Percentiles rank a stretch among this genome's conserved stretches.
Evolutionary conservation across 768 basidiomycete genomes (phyloP).

Genomic region (Lactifluus subvellereus): DNA sequence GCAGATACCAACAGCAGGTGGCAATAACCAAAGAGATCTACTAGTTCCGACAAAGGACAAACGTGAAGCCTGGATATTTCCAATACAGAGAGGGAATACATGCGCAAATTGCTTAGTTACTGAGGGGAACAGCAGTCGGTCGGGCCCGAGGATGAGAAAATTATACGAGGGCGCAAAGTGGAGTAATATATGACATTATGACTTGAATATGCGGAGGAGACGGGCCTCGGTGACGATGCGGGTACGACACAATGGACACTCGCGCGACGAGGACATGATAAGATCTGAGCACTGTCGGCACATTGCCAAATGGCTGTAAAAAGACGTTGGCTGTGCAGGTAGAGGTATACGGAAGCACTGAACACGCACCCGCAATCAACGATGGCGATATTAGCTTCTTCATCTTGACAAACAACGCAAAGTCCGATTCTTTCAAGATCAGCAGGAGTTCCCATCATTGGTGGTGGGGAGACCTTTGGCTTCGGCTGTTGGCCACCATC

Average conservation of each 20-base stretch:
- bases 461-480: constrained; percentile 27
- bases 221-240: constrained; percentile 80
- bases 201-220: constrained; percentile 69
- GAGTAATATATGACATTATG: constrained; percentile 27
- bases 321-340: background rate
- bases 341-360: background rate
- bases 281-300: constrained; percentile 74
- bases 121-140: background rate
- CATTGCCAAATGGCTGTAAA: constrained; percentile 68
- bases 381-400: constrained; percentile 88
- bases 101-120: background rate
- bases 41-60: background rate
- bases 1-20: background rate
- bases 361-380: constrained; percentile 85
- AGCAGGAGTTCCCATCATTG: constrained; percentile 25
- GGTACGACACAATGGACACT: constrained; percentile 89
- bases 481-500: constrained; percentile 14
- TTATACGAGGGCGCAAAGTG: background rate
- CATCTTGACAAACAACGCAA: constrained; percentile 91
- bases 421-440: constrained; percentile 64
- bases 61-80: constrained; percentile 1
- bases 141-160: background rate
- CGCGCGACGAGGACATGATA: constrained; percentile 70
- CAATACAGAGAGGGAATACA: background rate
- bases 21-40: too few relatives aligned